phyloP scores from a whole-genome alignment of 2,329 filamentous ascomycete genomes.

The Colletotrichum incanum region DNA sequence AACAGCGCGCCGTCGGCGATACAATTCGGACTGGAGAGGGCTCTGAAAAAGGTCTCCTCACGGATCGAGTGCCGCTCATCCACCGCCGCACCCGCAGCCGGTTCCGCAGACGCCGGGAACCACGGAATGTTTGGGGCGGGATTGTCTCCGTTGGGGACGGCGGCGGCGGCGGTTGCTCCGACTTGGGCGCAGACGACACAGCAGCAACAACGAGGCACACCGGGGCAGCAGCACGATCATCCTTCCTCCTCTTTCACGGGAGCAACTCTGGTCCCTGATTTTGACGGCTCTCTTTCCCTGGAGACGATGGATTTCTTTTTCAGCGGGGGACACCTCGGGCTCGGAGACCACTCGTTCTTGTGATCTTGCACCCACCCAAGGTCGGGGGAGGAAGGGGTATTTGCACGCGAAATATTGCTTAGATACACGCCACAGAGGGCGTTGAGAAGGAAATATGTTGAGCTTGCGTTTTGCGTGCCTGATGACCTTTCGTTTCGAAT shows the following conservation, averaged over 20 bases:
- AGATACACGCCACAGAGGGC: background rate
- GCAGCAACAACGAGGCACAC: constrained; percentile 1
- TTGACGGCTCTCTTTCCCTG: constrained; percentile 31
- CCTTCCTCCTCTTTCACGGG: constrained; percentile 25
- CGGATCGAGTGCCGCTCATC: constrained; percentile 19
- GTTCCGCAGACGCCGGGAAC: background rate
- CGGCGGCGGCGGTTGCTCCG: background rate
- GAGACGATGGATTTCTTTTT: constrained; percentile 41
- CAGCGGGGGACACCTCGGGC: constrained; percentile 39
- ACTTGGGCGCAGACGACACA: constrained; percentile 22
- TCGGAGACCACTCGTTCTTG: constrained; percentile 41
- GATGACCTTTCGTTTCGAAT: background rate
- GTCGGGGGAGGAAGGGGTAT: too few relatives aligned
- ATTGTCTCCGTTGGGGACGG: background rate
- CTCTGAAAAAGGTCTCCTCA: constrained; percentile 36
- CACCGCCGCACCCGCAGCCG: background rate
- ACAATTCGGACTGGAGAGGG: constrained; percentile 38
- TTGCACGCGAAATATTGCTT: background rate
- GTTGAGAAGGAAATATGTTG: background rate
- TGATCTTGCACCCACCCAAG: background rate
- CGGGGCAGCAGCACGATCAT: constrained; percentile 23
- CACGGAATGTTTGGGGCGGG: background rate
- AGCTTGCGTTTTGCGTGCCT: background rate
- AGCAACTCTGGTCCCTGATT: constrained; percentile 26
- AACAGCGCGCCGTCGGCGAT: constrained; percentile 39